These are phyloP conservation scores for Alternaria sp. DNA, from an alignment of 2,329 filamentous ascomycete genomes.

Conservation along the genomic window DNA sequence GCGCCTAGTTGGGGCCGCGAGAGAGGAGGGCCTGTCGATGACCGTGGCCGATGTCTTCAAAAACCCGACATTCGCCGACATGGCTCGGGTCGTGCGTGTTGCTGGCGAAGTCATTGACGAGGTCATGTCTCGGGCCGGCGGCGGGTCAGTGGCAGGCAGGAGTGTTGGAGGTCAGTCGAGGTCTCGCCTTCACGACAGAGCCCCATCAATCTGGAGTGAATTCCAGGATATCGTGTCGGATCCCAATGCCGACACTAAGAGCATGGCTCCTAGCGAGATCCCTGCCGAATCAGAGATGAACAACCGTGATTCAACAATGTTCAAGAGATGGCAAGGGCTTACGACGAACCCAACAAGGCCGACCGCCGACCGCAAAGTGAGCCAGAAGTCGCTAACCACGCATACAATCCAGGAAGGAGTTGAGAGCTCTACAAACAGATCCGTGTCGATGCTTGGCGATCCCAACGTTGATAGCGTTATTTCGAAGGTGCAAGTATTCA, in stretches of 20 bases:
- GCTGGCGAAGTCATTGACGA: conserved; percentile 47
- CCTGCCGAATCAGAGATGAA: conserved; percentile 17
- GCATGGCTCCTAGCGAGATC: conserved; percentile 14
- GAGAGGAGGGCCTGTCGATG: conserved; percentile 45
- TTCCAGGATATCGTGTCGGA: conserved; percentile 44
- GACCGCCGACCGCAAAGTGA: conserved; percentile 21
- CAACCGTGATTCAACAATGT: conserved; percentile 25
- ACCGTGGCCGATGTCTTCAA: conserved; percentile 48
- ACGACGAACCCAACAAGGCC: conserved; percentile 13
- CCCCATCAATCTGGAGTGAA: conserved; percentile 38
- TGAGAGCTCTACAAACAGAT: conserved; percentile 27
- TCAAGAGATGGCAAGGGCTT: conserved; percentile 41
- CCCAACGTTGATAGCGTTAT: conserved; percentile 47
- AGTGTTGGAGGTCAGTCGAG: conserved; percentile 27
- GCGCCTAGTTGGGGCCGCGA: conserved; percentile 44
- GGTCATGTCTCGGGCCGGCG: conserved; percentile 44
- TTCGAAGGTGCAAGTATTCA: conserved; percentile 47
- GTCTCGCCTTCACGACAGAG: conserved; percentile 27
- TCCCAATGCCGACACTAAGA: conserved; percentile 26
- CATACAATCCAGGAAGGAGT: conserved; percentile 40
- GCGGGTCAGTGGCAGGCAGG: conserved; percentile 24
- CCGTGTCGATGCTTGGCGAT: conserved; percentile 43
- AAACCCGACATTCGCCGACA: conserved; percentile 45
- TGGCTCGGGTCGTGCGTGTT: conserved; percentile 45
- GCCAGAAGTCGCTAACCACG: conserved; percentile 27